Base-by-base conservation (phyloP, 805 yeast genomes). In the Sugiyamaella qingdaonensis region DNA sequence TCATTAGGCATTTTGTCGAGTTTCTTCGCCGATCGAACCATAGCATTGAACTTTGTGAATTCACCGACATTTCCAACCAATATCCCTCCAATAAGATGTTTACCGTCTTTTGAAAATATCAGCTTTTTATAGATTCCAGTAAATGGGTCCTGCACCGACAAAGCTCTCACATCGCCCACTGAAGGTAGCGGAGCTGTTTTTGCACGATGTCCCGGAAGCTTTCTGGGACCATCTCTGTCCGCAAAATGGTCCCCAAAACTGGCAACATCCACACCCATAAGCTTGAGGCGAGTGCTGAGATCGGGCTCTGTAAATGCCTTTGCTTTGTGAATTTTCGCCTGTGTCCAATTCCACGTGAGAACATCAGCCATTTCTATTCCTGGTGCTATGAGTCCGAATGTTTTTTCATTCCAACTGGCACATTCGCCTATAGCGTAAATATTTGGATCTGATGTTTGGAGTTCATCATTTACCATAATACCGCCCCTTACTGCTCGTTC, bases 281-380 rank as follows among this genome's bases (percentile, higher is more conserved):
- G 61, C 52, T 70, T 69, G 42, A 70, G 60, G 19, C 73, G 61
- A 4, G 74, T 70, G 27, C 72, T 71, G 14, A 68, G 52, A 51
- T 67, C 70, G 3, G 74, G 73, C 49, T 69, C 70, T 1, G 63
- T 44, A 52, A 70, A 70, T 53, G 57, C 53, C 19, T 61, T 64
- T 8, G 55, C 56, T 4, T 65, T 51, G 52, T 69, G 74, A 14
- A 61, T 58, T 42, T 66, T 63, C 2, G 69, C 72, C 54, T 70
- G 74, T 4, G 72, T 69, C 44, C 69, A 51, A 48, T 70, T 70
- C 58, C 69, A 69, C 1, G 70, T 60, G 9, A 70, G 57, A 8
- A 68, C 61, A 51, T 70, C 72, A 18, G 74, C 73, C 73, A 70
- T 70, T 13, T 66, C 66, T n/a, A 68, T 66, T 24, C 73, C 74